A percentile compares a stretch with the other conserved stretches of the same genome.
phyloP scores from a whole-genome alignment of 352 stramenopile species.

The Phytophthora gonapodyides region DNA sequence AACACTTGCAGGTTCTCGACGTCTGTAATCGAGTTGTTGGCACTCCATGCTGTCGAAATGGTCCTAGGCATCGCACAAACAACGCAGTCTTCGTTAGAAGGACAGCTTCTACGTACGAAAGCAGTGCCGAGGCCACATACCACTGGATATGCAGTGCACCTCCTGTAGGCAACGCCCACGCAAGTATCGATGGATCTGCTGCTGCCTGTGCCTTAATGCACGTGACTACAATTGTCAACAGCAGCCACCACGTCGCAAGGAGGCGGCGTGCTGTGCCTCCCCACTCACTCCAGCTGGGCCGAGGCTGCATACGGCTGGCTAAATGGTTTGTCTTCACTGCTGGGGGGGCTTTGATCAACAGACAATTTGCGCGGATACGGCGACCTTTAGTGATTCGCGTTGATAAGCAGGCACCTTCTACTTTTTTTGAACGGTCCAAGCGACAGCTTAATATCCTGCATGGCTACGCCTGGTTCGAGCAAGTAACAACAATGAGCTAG shows the following conservation, averaged over 20 bases:
- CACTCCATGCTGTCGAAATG: conserved; percentile 24
- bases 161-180: conserved; percentile 25
- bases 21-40: conserved; percentile 26
- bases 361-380: conserved; percentile 11
- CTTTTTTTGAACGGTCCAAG: background rate
- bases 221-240: conserved; percentile 9
- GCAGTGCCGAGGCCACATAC: conserved; percentile 10
- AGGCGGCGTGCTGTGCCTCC: background rate
- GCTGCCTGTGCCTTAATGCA: conserved; percentile 10
- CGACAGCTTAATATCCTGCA: background rate
- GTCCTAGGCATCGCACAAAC: conserved; percentile 23
- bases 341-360: background rate
- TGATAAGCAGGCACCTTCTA: conserved; percentile 15
- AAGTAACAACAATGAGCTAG: conserved; percentile 4
- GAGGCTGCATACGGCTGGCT: background rate
- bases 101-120: background rate
- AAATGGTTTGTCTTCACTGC: conserved; percentile 1
- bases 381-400: conserved; percentile 10
- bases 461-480: background rate
- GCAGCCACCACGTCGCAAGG: conserved; percentile 3
- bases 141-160: conserved; percentile 46
- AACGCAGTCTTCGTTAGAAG: too few relatives aligned
- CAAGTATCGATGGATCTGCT: conserved; percentile 15
- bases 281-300: background rate
- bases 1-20: conserved; percentile 33